phyloP scores from a whole-genome alignment of 2,329 filamentous ascomycete species.

The Cladophialophora immunda region DNA sequence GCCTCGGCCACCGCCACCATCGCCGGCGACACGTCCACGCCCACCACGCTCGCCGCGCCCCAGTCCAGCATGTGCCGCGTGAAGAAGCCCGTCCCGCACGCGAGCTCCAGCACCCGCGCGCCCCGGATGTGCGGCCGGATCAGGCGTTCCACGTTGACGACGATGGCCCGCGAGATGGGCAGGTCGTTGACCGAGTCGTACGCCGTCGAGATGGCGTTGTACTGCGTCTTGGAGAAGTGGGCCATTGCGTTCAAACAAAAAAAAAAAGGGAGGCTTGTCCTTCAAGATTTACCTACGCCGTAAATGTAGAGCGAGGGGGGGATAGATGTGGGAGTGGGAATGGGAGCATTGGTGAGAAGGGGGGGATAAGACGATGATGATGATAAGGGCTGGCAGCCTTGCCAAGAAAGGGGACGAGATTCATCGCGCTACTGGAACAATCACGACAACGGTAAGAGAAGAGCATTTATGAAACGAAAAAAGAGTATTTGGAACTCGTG shows the following conservation, averaged over 20 bases:
- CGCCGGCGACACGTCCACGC: conserved; percentile 48
- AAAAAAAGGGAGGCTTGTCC: too few relatives aligned
- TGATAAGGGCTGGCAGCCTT: not conserved
- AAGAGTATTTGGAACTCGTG: not conserved
- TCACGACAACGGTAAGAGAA: not conserved
- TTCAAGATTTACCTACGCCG: too few relatives aligned
- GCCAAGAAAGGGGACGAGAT: not conserved
- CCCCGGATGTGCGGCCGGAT: conserved; percentile 17
- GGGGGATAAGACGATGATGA: too few relatives aligned
- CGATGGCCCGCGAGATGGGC: conserved; percentile 21
- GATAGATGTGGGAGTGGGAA: not conserved
- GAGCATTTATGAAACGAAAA: not conserved
- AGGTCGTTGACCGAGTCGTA: conserved; percentile 24
- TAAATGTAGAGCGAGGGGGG: too few relatives aligned
- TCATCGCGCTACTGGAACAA: not conserved
- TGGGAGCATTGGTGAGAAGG: too few relatives aligned
- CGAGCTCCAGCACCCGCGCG: conserved; percentile 47
- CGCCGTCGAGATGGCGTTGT: conserved; percentile 11
- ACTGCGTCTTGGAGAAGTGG: conserved; percentile 24
- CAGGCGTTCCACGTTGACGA: conserved; percentile 22
- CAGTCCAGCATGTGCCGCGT: conserved; percentile 46
- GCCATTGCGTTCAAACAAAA: too few relatives aligned
- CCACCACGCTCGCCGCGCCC: conserved; percentile 47
- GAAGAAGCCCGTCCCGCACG: conserved; percentile 51
- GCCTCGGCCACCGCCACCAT: conserved; percentile 47